Evolutionary conservation across 345 rosid genomes (phyloP).

Genomic region (Hibiscus syriacus): DNA sequence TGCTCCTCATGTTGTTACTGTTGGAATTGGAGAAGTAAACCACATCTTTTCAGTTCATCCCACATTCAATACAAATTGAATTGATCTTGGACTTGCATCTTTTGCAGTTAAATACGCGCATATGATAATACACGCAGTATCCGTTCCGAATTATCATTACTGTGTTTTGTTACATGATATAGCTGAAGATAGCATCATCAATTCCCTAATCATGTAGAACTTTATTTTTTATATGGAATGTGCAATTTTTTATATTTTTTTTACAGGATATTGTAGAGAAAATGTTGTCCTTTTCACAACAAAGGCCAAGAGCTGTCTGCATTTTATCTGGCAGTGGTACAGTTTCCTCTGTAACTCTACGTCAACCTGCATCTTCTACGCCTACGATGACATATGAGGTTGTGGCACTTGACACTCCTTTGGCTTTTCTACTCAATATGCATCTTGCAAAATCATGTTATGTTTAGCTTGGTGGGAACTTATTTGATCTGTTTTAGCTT

Average conservation of each 20-base stretch:
- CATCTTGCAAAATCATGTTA: not conserved
- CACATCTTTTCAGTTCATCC: not conserved
- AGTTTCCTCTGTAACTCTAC: constrained; percentile 75
- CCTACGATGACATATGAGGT: constrained; percentile 73
- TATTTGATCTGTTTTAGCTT: constrained; percentile 20
- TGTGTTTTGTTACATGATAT: not conserved
- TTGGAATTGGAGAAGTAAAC: constrained; percentile 80
- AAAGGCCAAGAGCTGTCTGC: constrained; percentile 87
- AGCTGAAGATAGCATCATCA: not conserved
- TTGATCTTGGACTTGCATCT: not conserved
- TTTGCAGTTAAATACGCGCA: not conserved
- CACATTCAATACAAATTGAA: not conserved
- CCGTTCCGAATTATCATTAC: not conserved
- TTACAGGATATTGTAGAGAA: constrained; percentile 79
- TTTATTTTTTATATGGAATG: not conserved
- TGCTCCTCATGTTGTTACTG: constrained; percentile 81
- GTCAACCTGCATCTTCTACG: constrained; percentile 62
- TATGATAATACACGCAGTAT: not conserved
- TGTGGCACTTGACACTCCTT: constrained; percentile 16
- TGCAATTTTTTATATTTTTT: constrained; percentile 4
- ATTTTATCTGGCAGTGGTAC: constrained; percentile 90
- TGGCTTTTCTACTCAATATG: not conserved
- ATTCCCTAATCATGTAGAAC: not conserved
- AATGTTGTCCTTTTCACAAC: constrained; percentile 73
- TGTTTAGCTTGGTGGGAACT: constrained; percentile 7